Evolutionary conservation across 2,329 filamentous ascomycete species (phyloP), one percentile per base, ranked within the genome.

Genomic region (Beauveria bassiana): DNA sequence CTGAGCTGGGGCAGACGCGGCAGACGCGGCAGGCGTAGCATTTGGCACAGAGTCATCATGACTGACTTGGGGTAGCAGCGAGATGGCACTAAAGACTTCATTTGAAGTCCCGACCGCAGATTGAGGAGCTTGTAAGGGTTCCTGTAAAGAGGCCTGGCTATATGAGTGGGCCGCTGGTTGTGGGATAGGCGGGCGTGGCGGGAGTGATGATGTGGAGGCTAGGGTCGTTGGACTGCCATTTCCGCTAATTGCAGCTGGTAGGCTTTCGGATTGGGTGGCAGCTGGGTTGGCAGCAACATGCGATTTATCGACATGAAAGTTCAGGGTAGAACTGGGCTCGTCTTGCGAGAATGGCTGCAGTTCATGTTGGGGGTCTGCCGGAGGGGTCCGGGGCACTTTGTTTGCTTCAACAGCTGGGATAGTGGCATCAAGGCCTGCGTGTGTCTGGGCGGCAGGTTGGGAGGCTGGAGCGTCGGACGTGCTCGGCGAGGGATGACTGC

Each of bases 151-250:
- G 70, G 61, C 75, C 73, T 50, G 75, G 46, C 68, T 66, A 69
- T 76, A 74, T 63, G 73, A 69, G 62, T 75, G 73, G 64, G 73
- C 65, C 59, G 68, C 66, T 62, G 71, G 69, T 63, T 77, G 73
- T 31, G 77, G 72, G 63, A 74, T 65, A 53, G 78, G 78, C 55
- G 78, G 79, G 67, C 77, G 76, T 61, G 78, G 71, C 67, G 79
- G 81, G 63, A 83, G 72, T 68, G 79, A 75, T 64, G 78, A 70
- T 45, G 75, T 69, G 38, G 71, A 69, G 65, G 72, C 72, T 66
- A 76, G 65, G 43, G 73, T 69, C 53, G 73, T 68, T 59, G 71
- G 58, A 16, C 64, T 61, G 68, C 64, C 63, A 70, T 64, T 67
- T 72, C 62, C 22, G 69, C 71, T 62, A 67, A 70, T 63, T 54